Evolutionary conservation across 139 green algal species (phyloP), one percentile per base, ranked within the genome.

Genomic region (Closterium sp.): DNA sequence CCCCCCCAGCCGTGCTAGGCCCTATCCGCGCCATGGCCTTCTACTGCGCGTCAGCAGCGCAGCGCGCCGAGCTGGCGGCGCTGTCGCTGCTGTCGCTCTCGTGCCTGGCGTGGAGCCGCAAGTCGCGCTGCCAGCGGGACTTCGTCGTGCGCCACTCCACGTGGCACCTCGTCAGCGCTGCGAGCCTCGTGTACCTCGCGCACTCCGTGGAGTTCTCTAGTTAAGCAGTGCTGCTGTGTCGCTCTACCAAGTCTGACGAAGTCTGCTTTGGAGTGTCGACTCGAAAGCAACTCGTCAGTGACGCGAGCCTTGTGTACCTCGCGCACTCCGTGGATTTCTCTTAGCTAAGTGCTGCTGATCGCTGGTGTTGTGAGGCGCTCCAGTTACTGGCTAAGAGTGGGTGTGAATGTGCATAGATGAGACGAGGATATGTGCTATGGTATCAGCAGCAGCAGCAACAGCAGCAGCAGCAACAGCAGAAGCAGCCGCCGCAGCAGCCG

Each of bases 61-160:
- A 35, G 84, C 84, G 32, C 31, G 10, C 32, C 19, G 84, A 87
- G 84, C 12, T 87, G 21, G 84, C 32, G 19, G 84, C 31, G 31
- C 84, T 87, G 31, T 35, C 84, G 31, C 31, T 87, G 31, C 32
- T 87, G 31, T 87, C 84, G 25, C 84, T 87, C 31, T 87, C 31
- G 31, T 87, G 31, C 84, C 84, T 87, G 19, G 84, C 84, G 25
- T 87, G 84, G 84, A 87, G 84, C 84, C 84, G 84, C 84, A 87
- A 33, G 19, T 87, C 84, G 84, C 84, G 84, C 31, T 35, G 32
- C 31, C 84, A 87, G 23, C 21, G 31, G 84, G 31, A 87, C 21
- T 87, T 87, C 84, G 31, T 87, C 19, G 31, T 87, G 84, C 84
- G 84, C 23, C 84, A 87, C 84, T 35, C 84, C 84, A 35, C 31